A percentile compares a stretch with the other conserved stretches of the same genome.
Conservation (phyloP, 192 early-diverging fungal genomes). For the Mortierella antarctica region DNA sequence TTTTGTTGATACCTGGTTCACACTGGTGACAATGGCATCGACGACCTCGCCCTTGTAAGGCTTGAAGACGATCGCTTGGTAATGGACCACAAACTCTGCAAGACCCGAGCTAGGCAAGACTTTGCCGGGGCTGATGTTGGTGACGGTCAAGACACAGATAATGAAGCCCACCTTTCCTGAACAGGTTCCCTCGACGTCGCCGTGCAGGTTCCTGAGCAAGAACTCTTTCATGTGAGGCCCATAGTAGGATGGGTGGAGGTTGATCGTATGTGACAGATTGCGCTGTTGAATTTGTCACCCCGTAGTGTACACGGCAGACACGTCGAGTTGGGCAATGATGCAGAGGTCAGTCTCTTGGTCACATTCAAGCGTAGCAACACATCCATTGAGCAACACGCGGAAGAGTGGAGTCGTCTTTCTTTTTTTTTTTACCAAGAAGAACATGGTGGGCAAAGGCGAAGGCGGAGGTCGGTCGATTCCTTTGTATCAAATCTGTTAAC, state of each 20-base stretch:
- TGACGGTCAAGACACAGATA: constrained; percentile 85
- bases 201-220: constrained; percentile 85
- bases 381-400: not conserved
- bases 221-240: constrained; percentile 81
- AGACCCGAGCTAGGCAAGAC: constrained; percentile 79
- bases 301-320: not conserved
- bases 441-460: constrained; percentile 11
- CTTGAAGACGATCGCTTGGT: constrained; percentile 97
- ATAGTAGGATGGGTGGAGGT: constrained; percentile 93
- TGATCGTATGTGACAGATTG: constrained; percentile 92
- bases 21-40: constrained; percentile 88
- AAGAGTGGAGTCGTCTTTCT: not conserved
- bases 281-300: constrained; percentile 62
- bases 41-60: constrained; percentile 97
- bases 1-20: constrained; percentile 78
- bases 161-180: constrained; percentile 94
- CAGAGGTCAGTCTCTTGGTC: not conserved
- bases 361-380: not conserved
- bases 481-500: not conserved
- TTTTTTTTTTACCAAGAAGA: constrained; percentile 23
- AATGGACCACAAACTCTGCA: constrained; percentile 91
- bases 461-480: not conserved
- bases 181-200: constrained; percentile 96
- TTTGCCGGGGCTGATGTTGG: constrained; percentile 85
- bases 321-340: not conserved